A percentile compares a stretch with the other conserved stretches of the same genome.
phyloP scores from a whole-genome alignment of 2,329 filamentous ascomycete genomes.

The Conoideocrella luteorostrata region DNA sequence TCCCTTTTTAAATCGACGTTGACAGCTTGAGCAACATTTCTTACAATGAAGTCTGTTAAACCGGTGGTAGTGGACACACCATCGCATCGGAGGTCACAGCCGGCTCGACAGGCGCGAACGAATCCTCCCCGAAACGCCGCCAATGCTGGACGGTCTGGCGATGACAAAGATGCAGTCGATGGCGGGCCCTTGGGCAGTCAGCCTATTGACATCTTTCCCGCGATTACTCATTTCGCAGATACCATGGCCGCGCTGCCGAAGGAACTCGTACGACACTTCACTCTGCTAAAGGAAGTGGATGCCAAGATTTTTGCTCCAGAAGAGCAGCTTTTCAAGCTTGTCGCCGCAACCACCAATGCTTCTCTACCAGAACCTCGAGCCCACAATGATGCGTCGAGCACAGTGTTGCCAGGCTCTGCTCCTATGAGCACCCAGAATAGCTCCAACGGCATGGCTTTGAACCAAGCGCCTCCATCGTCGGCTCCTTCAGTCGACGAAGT shows the following conservation, averaged over 20 bases:
- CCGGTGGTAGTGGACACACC: constrained; percentile 33
- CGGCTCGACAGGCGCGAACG: constrained; percentile 57
- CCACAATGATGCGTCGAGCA: constrained; percentile 37
- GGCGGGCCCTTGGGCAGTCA: constrained; percentile 43
- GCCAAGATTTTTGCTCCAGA: constrained; percentile 90
- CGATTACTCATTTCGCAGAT: constrained; percentile 75
- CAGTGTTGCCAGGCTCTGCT: constrained; percentile 35
- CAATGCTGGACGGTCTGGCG: constrained; percentile 36
- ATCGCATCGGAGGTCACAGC: constrained; percentile 55
- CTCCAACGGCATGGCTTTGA: constrained; percentile 32
- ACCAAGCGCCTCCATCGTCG: constrained; percentile 26
- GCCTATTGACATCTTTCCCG: constrained; percentile 61
- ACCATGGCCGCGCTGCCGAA: constrained; percentile 87
- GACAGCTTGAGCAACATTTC: neutral
- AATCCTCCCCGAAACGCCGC: constrained; percentile 54
- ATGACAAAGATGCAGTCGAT: constrained; percentile 39
- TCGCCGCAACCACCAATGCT: constrained; percentile 55
- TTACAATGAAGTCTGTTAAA: constrained; percentile 52
- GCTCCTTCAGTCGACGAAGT: constrained; percentile 37
- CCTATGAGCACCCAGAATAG: constrained; percentile 46
- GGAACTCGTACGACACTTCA: constrained; percentile 93
- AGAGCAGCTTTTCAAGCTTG: constrained; percentile 69
- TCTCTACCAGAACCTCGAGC: constrained; percentile 40
- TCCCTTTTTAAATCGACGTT: neutral
- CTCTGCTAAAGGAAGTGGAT: constrained; percentile 93